phyloP scores from a whole-genome alignment of 2,329 filamentous ascomycete species.

The Epichloe coenophiala region DNA sequence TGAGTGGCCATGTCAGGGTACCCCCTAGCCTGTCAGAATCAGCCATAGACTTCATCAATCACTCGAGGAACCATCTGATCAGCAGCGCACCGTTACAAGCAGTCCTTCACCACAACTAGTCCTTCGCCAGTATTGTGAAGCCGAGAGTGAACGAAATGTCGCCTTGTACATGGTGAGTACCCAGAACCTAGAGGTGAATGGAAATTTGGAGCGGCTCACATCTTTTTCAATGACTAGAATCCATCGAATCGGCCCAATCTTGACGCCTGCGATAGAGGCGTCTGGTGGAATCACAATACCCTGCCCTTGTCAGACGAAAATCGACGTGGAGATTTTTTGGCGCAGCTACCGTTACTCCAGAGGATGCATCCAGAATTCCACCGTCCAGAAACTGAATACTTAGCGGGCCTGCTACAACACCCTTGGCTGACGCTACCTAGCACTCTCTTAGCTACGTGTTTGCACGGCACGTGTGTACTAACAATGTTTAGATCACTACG shows the following conservation, averaged over 20 bases:
- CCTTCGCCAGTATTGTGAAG: slow-evolving; percentile 38
- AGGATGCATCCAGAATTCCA: slow-evolving; percentile 20
- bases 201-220: slow-evolving; percentile 23
- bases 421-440: slow-evolving; percentile 62
- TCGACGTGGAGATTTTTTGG: not conserved
- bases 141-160: slow-evolving; percentile 56
- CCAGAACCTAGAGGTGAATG: not conserved
- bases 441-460: slow-evolving; percentile 1
- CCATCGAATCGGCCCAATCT: slow-evolving; percentile 42
- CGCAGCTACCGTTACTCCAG: slow-evolving; percentile 16
- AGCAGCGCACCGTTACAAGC: slow-evolving; percentile 46
- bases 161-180: slow-evolving; percentile 34
- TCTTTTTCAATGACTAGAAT: slow-evolving; percentile 71
- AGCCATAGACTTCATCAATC: not conserved
- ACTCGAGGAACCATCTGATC: too few species aligned
- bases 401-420: slow-evolving; percentile 49
- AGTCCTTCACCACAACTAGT: slow-evolving; percentile 42
- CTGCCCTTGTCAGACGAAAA: slow-evolving; percentile 22
- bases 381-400: slow-evolving; percentile 31
- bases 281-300: slow-evolving; percentile 47
- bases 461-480: slow-evolving; percentile 12
- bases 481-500: slow-evolving; percentile 60
- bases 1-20: slow-evolving; percentile 66
- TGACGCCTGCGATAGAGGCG: slow-evolving; percentile 33
- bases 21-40: slow-evolving; percentile 49